A percentile compares a stretch with the other conserved stretches of the same genome.
Conservation (phyloP, 2,329 filamentous ascomycete genomes). For the Nemania abortiva region DNA sequence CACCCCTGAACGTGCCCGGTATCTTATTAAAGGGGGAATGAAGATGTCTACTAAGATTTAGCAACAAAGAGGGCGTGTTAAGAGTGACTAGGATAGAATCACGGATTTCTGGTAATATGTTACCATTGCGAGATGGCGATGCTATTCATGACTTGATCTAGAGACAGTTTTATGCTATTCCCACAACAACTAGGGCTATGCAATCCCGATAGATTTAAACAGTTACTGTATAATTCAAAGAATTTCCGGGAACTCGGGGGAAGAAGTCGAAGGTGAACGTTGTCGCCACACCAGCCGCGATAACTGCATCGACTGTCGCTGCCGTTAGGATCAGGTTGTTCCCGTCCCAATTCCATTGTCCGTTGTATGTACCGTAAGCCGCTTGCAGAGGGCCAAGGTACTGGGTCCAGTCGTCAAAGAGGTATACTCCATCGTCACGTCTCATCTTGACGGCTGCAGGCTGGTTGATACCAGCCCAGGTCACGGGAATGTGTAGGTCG, state of each 20-base stretch:
- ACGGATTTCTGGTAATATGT: too few species aligned
- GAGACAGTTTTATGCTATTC: too few species aligned
- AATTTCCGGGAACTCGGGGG: slow-evolving; percentile 63
- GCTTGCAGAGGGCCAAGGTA: slow-evolving; percentile 66
- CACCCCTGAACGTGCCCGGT: too few species aligned
- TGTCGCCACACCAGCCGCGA: slow-evolving; percentile 57
- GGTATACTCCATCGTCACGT: slow-evolving; percentile 60
- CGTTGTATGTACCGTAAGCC: slow-evolving; percentile 61
- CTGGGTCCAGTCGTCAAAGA: slow-evolving; percentile 69
- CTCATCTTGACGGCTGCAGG: slow-evolving; percentile 65
- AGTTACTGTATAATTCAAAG: slow-evolving; percentile 60
- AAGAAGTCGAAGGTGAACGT: slow-evolving; percentile 68
- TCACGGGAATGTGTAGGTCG: slow-evolving; percentile 63
- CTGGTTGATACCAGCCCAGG: slow-evolving; percentile 63
- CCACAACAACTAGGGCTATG: neutral
- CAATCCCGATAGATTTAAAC: slow-evolving; percentile 26
- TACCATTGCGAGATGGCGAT: too few species aligned
- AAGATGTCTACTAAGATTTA: too few species aligned
- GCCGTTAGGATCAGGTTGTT: slow-evolving; percentile 60
- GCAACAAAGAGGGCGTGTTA: too few species aligned
- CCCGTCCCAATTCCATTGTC: slow-evolving; percentile 65
- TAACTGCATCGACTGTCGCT: slow-evolving; percentile 60
- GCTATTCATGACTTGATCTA: too few species aligned
- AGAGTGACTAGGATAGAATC: too few species aligned
- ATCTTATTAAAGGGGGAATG: too few species aligned